These are phyloP conservation scores for Simmondsia chinensis DNA, from an alignment of 148 eudicot species.

Conservation along the genomic window DNA sequence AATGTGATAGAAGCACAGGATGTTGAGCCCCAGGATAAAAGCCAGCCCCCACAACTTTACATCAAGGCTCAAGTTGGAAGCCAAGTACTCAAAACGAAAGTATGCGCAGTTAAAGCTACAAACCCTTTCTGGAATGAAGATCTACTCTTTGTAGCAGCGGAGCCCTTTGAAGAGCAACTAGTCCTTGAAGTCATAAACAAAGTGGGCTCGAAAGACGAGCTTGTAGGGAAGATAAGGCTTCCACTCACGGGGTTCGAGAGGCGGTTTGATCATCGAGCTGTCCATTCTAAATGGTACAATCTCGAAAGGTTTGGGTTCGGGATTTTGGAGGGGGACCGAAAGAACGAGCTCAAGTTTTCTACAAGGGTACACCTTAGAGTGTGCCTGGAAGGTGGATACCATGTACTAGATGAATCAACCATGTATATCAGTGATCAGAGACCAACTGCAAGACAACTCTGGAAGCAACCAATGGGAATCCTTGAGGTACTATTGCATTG, in stretches of 20 bases:
- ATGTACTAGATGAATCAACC: constrained; percentile 38
- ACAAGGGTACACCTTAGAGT: constrained; percentile 29
- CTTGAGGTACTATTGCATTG: too few species aligned
- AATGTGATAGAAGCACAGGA: constrained; percentile 41
- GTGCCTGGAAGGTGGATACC: constrained; percentile 38
- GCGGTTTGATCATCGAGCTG: constrained; percentile 26
- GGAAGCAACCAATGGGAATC: constrained; percentile 36
- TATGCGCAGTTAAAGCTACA: constrained; percentile 12
- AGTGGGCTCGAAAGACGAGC: constrained; percentile 26
- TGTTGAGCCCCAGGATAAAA: constrained; percentile 27
- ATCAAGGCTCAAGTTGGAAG: constrained; percentile 30
- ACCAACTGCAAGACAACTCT: constrained; percentile 32
- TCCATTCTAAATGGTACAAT: constrained; percentile 35
- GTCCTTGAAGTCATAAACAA: constrained; percentile 26
- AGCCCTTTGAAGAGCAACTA: constrained; percentile 31
- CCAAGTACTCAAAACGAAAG: constrained; percentile 26
- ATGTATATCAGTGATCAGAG: constrained; percentile 42
- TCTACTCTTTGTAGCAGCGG: constrained; percentile 33
- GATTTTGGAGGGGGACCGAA: constrained; percentile 24
- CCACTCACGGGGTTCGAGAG: constrained; percentile 25
- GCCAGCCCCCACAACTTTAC: constrained; percentile 19
- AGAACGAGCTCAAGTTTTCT: constrained; percentile 31
- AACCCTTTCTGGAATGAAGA: constrained; percentile 40
- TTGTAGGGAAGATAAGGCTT: constrained; percentile 26
- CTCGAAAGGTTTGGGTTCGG: constrained; percentile 32